Conservation (phyloP, 805 yeast genomes). For the Saturnispora galanensis region DNA sequence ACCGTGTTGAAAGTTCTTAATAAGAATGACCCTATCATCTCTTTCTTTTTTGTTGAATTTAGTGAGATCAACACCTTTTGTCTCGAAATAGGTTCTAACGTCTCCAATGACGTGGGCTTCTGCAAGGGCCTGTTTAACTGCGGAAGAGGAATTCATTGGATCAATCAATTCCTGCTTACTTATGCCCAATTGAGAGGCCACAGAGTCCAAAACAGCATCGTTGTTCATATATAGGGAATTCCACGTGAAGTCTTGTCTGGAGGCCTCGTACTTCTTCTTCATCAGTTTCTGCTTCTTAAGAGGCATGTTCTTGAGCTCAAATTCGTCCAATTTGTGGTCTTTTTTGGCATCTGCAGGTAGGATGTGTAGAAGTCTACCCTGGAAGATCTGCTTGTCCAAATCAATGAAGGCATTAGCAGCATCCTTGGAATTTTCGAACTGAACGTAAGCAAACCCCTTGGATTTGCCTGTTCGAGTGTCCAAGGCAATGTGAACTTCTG, state of each 20-base stretch:
- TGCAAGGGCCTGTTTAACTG: conserved; percentile 94
- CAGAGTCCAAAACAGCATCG: conserved; percentile 87
- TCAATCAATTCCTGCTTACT: conserved; percentile 76
- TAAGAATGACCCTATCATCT: conserved; percentile 72
- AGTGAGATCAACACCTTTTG: conserved; percentile 74
- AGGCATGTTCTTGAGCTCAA: conserved; percentile 83
- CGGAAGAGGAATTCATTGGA: conserved; percentile 77
- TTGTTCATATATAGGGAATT: conserved; percentile 83
- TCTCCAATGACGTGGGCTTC: conserved; percentile 93
- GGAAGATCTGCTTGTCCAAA: conserved; percentile 83
- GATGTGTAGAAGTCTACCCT: conserved; percentile 86
- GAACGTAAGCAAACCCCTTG: conserved; percentile 86
- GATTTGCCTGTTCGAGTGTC: conserved; percentile 85
- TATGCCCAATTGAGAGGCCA: conserved; percentile 76
- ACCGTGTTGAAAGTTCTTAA: conserved; percentile 86
- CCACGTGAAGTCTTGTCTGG: conserved; percentile 88
- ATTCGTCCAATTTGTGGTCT: conserved; percentile 78
- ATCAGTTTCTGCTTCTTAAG: conserved; percentile 83
- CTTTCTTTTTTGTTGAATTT: conserved; percentile 59
- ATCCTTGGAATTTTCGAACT: conserved; percentile 54
- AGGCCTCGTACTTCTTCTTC: conserved; percentile 73
- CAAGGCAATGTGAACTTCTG: conserved; percentile 86
- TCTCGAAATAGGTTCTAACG: conserved; percentile 79
- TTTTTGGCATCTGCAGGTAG: conserved; percentile 79
- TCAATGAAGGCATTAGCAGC: conserved; percentile 68